phyloP scores from a whole-genome alignment of 2,329 filamentous ascomycete species.

The Fusarium lyarnte region DNA sequence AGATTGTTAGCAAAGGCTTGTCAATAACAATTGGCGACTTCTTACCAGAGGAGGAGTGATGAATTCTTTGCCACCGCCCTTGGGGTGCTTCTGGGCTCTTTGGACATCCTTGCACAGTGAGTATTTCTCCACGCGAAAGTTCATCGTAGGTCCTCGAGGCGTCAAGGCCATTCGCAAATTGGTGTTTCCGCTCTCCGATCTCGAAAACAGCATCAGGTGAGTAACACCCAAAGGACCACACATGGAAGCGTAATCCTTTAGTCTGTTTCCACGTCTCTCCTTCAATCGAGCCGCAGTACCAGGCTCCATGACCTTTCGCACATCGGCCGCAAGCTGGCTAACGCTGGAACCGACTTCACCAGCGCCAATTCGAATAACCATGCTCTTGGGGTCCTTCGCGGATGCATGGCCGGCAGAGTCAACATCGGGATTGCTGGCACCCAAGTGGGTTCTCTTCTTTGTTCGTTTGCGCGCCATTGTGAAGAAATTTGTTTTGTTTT shows the following conservation, averaged over 20 bases:
- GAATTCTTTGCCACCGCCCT: slow-evolving; percentile 85
- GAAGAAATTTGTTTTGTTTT: slow-evolving; percentile 23
- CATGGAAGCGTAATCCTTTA: slow-evolving; percentile 96
- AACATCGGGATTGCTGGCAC: slow-evolving; percentile 69
- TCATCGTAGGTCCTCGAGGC: slow-evolving; percentile 88
- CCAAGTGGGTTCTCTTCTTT: slow-evolving; percentile 89
- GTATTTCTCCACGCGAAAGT: slow-evolving; percentile 95
- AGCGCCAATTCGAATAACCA: slow-evolving; percentile 97
- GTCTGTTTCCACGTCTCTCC: slow-evolving; percentile 86
- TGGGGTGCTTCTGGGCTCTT: slow-evolving; percentile 83
- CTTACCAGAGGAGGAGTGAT: slow-evolving; percentile 81
- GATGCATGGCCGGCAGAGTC: slow-evolving; percentile 68
- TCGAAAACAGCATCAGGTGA: slow-evolving; percentile 91
- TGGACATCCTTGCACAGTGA: slow-evolving; percentile 92
- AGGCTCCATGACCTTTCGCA: slow-evolving; percentile 94
- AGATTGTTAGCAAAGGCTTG: slow-evolving; percentile 39
- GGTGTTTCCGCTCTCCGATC: slow-evolving; percentile 88
- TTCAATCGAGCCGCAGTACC: slow-evolving; percentile 89
- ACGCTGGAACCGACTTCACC: slow-evolving; percentile 92
- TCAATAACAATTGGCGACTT: background rate
- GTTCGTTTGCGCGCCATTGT: slow-evolving; percentile 81
- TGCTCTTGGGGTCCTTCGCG: slow-evolving; percentile 84
- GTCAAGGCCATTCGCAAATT: slow-evolving; percentile 89
- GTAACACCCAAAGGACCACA: slow-evolving; percentile 92
- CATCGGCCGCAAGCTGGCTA: slow-evolving; percentile 90